These are phyloP conservation scores for Solanum chacoense DNA, from an alignment of 305 asterid genomes.

Conservation along the genomic window DNA sequence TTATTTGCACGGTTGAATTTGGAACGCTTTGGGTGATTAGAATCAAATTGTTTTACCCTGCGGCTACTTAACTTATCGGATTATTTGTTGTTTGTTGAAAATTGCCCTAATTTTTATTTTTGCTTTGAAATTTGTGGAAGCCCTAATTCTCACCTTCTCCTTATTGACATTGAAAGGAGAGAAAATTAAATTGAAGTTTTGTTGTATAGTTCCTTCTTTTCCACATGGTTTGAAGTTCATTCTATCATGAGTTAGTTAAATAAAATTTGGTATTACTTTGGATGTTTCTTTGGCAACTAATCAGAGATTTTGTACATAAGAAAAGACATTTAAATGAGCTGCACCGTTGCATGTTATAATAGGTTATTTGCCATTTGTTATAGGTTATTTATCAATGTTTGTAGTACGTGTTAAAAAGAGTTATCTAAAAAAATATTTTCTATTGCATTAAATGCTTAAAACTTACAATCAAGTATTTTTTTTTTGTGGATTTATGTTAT, in stretches of 20 bases:
- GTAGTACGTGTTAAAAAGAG: too few species aligned
- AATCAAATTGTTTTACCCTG: neutral
- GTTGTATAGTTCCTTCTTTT: neutral
- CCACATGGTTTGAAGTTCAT: neutral
- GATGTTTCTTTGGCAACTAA: neutral
- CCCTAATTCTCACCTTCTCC: neutral
- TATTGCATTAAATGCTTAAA: too few species aligned
- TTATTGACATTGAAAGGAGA: neutral
- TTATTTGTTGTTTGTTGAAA: neutral
- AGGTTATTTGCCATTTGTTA: too few species aligned
- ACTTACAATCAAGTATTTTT: too few species aligned
- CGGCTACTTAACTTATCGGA: neutral
- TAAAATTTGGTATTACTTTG: neutral
- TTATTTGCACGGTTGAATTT: neutral
- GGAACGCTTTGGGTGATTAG: neutral
- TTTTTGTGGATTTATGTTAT: too few species aligned
- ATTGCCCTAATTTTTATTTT: neutral
- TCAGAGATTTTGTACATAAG: neutral
- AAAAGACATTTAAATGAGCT: neutral
- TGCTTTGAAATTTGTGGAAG: neutral
- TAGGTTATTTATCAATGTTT: too few species aligned
- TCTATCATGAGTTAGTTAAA: neutral
- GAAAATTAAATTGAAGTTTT: neutral
- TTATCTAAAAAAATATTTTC: too few species aligned
- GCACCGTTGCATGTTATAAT: too few species aligned